These are phyloP conservation scores for Pichia sp. DNA, from an alignment of 1,139 yeast species.

Conservation along the genomic window DNA sequence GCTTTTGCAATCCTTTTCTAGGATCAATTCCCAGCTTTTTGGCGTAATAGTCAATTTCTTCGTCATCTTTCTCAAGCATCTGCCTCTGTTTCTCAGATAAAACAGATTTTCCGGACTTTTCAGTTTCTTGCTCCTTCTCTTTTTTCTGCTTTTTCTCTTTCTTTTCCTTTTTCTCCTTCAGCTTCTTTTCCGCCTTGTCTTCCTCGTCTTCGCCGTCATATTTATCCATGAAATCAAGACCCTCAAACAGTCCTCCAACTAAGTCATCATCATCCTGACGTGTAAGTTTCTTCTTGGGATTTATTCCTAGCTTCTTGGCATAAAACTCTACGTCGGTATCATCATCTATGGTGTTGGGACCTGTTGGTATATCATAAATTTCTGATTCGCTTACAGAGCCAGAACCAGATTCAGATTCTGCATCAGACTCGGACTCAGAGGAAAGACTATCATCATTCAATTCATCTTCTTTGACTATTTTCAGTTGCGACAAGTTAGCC, in stretches of 20 bases:
- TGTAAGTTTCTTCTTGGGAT: conserved; percentile 22
- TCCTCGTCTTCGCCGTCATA: conserved; percentile 10
- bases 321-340: conserved; percentile 83
- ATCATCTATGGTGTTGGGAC: conserved; percentile 41
- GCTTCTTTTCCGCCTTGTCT: too few relatives aligned
- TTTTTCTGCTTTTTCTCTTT: conserved; percentile 9
- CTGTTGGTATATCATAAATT: conserved; percentile 23
- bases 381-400: too few relatives aligned
- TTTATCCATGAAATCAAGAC: conserved; percentile 38
- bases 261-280: conserved; percentile 30
- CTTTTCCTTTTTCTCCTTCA: conserved; percentile 2
- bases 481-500: conserved; percentile 7
- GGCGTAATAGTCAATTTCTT: conserved; percentile 79
- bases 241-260: conserved; percentile 42
- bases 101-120: too few relatives aligned
- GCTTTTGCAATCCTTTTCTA: conserved; percentile 23
- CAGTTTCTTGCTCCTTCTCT: conserved; percentile 4
- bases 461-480: conserved; percentile 27
- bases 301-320: conserved; percentile 69
- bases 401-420: not conserved
- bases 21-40: conserved; percentile 58
- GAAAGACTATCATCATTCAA: conserved; percentile 11
- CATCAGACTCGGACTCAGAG: not conserved
- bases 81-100: conserved; percentile 35
- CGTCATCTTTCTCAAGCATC: conserved; percentile 59